These are phyloP conservation scores for Tricholoma sp. DNA, from an alignment of 768 basidiomycete species.

Conservation along the genomic window DNA sequence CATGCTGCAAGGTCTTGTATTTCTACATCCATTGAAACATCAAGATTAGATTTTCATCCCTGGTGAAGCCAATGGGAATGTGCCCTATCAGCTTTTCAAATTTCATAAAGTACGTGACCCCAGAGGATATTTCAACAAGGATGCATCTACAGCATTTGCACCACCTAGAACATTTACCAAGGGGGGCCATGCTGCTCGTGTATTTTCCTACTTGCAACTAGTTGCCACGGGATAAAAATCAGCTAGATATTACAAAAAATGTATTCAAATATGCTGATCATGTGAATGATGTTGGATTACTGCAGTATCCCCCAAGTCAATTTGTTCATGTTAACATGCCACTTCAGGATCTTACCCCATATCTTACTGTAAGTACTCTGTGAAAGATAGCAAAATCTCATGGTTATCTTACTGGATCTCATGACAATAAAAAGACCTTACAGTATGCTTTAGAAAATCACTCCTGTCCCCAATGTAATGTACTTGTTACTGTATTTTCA, in stretches of 20 bases:
- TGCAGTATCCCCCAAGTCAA: not conserved
- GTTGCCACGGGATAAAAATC: not conserved
- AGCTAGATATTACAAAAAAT: not conserved
- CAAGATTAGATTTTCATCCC: no score
- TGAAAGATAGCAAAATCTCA: not conserved
- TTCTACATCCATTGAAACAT: no score
- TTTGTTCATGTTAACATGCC: not conserved
- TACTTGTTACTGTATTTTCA: not conserved
- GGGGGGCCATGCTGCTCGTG: not conserved
- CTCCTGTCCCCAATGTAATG: not conserved
- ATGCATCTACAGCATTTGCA: no score
- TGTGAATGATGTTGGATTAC: not conserved
- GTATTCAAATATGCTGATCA: not conserved
- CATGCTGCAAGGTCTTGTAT: no score
- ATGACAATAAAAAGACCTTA: not conserved
- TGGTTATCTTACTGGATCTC: not conserved
- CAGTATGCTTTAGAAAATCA: not conserved
- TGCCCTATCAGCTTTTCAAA: no score
- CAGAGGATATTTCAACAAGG: no score
- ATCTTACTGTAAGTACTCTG: not conserved
- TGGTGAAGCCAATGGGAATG: no score
- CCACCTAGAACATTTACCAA: no score
- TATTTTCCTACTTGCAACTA: not conserved
- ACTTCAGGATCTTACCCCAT: not conserved
- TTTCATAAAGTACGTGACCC: no score